Conservation (phyloP, 208 protist species). For the Trypanosoma grayi region DNA sequence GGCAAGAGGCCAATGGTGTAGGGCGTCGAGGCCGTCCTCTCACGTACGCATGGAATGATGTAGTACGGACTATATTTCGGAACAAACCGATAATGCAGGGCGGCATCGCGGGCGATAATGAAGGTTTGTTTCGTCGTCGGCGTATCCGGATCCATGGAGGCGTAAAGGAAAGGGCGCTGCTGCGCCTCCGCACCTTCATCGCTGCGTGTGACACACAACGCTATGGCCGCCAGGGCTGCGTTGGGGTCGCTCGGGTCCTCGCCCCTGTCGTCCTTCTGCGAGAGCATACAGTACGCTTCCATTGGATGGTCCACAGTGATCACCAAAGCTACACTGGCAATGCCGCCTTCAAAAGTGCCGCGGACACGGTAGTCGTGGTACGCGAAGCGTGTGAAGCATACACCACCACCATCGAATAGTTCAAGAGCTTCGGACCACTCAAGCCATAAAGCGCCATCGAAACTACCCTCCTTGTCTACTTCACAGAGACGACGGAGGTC, state of each 20-base stretch:
- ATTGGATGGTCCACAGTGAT: not conserved
- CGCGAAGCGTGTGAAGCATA: conserved; percentile 24
- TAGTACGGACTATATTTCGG: conserved; percentile 4
- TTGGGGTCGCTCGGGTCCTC: not conserved
- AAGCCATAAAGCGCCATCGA: conserved; percentile 28
- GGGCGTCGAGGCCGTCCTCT: not conserved
- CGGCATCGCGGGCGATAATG: conserved; percentile 10
- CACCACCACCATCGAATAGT: conserved; percentile 23
- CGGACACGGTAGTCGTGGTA: conserved; percentile 19
- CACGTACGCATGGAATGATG: conserved; percentile 21
- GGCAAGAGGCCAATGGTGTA: conserved; percentile 12
- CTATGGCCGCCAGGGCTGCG: not conserved
- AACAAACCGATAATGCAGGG: conserved; percentile 8
- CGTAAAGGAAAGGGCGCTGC: not conserved
- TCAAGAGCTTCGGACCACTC: conserved; percentile 22
- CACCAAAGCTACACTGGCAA: conserved; percentile 6
- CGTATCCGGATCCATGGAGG: not conserved
- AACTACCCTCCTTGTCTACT: conserved; percentile 8
- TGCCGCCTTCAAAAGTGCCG: conserved; percentile 18
- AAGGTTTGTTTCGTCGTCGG: not conserved
- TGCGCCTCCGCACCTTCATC: not conserved
- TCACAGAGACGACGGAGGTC: conserved; percentile 26
- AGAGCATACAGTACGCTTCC: conserved; percentile 7
- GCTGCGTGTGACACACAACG: not conserved
- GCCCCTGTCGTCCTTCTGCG: conserved; percentile 16